Percentiles rank a stretch among this genome's conserved stretches.
phyloP scores from a whole-genome alignment of 805 yeast genomes.

The Wickerhamiella hasegawae region DNA sequence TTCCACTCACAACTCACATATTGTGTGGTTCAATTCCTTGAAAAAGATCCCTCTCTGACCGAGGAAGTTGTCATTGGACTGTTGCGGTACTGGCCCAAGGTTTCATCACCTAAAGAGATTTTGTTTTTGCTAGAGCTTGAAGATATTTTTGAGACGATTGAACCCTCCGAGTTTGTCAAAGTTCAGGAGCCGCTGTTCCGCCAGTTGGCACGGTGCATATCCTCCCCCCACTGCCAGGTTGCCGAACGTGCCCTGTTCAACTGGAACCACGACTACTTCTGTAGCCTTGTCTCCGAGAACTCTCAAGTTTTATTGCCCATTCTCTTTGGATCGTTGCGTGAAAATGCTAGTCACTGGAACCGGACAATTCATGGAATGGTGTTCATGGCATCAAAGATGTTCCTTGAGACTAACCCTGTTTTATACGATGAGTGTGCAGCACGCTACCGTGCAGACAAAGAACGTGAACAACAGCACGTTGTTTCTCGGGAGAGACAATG shows the following conservation, averaged over 20 bases:
- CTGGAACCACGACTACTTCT: constrained; percentile 90
- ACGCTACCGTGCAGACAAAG: constrained; percentile 62
- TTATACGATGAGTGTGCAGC: constrained; percentile 88
- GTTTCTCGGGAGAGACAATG: constrained; percentile 41
- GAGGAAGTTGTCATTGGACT: constrained; percentile 95
- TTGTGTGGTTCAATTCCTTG: constrained; percentile 91
- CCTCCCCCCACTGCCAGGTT: constrained; percentile 93
- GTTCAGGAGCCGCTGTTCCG: constrained; percentile 88
- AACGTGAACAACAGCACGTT: constrained; percentile 50
- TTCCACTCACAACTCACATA: constrained; percentile 96
- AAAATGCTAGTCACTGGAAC: constrained; percentile 76
- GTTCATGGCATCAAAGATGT: constrained; percentile 75
- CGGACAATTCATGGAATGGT: constrained; percentile 84
- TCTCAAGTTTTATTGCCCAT: constrained; percentile 88
- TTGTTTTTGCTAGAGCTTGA: constrained; percentile 93
- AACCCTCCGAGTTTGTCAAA: constrained; percentile 78
- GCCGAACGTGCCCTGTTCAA: constrained; percentile 86
- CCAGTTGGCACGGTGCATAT: constrained; percentile 83
- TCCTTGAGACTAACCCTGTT: constrained; percentile 83
- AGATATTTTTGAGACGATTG: constrained; percentile 92
- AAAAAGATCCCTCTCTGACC: constrained; percentile 80
- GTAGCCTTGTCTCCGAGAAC: constrained; percentile 70
- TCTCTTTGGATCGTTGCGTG: constrained; percentile 77
- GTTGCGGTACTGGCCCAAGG: constrained; percentile 91
- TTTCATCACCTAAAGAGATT: constrained; percentile 85